Conservation (phyloP, 371 early-diverging fungal genomes). For the Mycotypha africana region DNA sequence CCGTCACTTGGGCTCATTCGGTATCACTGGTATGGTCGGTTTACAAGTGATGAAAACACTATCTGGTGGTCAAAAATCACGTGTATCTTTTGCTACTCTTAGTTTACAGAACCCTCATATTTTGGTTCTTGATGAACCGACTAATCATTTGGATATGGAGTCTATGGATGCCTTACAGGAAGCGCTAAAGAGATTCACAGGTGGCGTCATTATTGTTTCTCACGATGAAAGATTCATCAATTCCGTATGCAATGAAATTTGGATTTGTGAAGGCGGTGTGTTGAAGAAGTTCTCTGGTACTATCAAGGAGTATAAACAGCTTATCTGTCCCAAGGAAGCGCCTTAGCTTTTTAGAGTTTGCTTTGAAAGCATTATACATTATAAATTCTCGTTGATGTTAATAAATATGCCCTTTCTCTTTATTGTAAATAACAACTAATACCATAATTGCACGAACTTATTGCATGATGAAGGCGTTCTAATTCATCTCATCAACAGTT, state of each 20-base stretch:
- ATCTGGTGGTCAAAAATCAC: constrained; percentile 97
- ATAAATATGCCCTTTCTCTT: too few relatives aligned
- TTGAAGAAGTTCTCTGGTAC: constrained; percentile 61
- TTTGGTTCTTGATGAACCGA: constrained; percentile 95
- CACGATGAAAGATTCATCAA: constrained; percentile 93
- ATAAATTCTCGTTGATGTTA: too few relatives aligned
- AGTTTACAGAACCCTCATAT: constrained; percentile 92
- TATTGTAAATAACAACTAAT: too few relatives aligned
- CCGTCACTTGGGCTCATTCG: constrained; percentile 89
- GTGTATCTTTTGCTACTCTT: constrained; percentile 95
- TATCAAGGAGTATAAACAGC: constrained; percentile 47
- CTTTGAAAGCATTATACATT: too few relatives aligned
- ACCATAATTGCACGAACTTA: too few relatives aligned
- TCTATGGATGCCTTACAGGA: constrained; percentile 87
- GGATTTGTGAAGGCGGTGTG: constrained; percentile 73
- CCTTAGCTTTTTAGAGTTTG: too few relatives aligned
- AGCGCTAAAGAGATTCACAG: constrained; percentile 76
- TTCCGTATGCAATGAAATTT: constrained; percentile 84
- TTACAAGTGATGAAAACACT: constrained; percentile 92
- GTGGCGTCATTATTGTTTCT: constrained; percentile 90
- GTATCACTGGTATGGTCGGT: constrained; percentile 94
- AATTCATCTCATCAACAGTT: too few relatives aligned
- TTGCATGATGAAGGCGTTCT: too few relatives aligned
- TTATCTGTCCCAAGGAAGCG: constrained; percentile 30
- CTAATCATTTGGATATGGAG: constrained; percentile 88